Evolutionary conservation across 73 alveolate genomes (phyloP), one percentile per base, ranked within the genome.

Genomic region (Diophrys appendiculata): DNA sequence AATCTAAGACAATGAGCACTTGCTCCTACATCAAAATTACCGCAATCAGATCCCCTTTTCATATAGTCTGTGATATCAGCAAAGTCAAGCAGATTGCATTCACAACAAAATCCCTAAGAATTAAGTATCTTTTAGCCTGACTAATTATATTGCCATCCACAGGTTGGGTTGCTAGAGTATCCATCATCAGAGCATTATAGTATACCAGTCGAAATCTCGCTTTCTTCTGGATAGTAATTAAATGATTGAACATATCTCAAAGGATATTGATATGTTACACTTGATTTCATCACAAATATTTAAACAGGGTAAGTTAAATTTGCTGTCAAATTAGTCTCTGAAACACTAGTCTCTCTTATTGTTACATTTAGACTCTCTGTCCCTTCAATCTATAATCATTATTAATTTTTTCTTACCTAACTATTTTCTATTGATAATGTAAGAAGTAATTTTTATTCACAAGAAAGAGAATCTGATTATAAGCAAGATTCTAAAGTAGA

Each of bases 21-120:
- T 0, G 84, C 33, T 11, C 79, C 88, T 0, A 83, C 30, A 53
- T 78, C 83, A 53, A 91, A 52, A 0, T 65, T 77, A 2, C 72
- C 68, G 65, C 97, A 91, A 24, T 80, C 77, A 0, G 80, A 43
- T 0, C 94, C 94, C 52, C 97, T 28, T n/a, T 75, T 72, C 33
- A 29, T 29, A 18, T 54, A 60, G 27, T 75, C 64, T 0, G 83
- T 52, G 77, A 77, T 52, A 26, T 54, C 82, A 8, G 43, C 35
- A 79, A 88, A 25, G 74, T 68, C 77, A 52, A 33, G 28, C 81
- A 78, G 65, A 65, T 56, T 54, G 54, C 97, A 91, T 23, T 77
- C 31, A 69, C 97, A 91, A 69, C 97, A 91, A 76, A 86, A 91
- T 13, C 97, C 97, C 80, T 91, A 88, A 65, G 88, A 68, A 76